Base-by-base conservation (phyloP, 2,329 filamentous ascomycete species). In the Aspergillus awamori region DNA sequence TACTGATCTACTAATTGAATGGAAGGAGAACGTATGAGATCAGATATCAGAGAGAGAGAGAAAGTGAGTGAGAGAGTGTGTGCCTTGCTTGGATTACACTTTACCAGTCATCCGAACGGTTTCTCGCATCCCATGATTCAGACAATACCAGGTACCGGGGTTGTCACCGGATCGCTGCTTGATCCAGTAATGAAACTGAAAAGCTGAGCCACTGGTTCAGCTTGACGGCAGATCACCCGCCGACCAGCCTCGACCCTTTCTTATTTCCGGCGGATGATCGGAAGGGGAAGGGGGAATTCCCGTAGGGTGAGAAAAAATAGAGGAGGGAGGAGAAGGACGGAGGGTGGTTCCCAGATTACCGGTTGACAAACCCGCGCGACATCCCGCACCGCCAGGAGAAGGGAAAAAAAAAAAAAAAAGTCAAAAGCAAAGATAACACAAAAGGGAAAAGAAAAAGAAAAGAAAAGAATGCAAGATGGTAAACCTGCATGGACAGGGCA, bases 201-300 rank as follows among this genome's bases (percentile, higher is more conserved):
- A 49, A 28, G 7, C 24, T 36, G 41, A 58, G 54, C 41, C 57
- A 49, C 52, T 60, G 60, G 57, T 57, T 64, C 54, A 65, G 55
- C 55, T 48, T 57, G 58, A 61, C 58, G 58, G 61, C 48, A 59
- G 61, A 65, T 65, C 61, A 65, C 51, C 63, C 61, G 63, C 62
- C 58, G 54, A 51, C 53, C 58, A 59, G 59, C 61, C 61, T 61
- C 49, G 59, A 60, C 59, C 57, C 41, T 61, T 58, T 56, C 36
- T 52, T 58, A 59, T 51, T 54, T 39, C 33, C 41, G 22, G 39
- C 30, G 15, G 52, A 24, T 45, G 41, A 22, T 45, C 41, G 41
- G 41, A 45, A 45, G 41, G 41, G 41, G 41, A 45, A 45, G 41
- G 41, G 41, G 41, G 33, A 36, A 36, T 36, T 36, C 11, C 33